Evolutionary conservation across 371 early-diverging fungal genomes (phyloP).

Genomic region (Aphelidium insulamus): DNA sequence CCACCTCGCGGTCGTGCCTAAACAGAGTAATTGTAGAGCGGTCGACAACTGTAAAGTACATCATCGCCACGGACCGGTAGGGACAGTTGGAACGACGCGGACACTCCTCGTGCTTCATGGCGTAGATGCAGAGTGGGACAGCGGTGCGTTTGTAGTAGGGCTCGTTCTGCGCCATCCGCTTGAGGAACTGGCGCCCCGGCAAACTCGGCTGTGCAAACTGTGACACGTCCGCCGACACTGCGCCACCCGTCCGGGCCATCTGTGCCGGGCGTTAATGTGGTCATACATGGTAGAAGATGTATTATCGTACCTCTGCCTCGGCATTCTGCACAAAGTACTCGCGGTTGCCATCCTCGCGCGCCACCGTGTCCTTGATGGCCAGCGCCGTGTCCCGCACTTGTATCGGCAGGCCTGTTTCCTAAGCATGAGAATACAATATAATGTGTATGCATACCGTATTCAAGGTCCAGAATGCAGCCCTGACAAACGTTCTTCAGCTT

Average conservation of each 20-base stretch:
- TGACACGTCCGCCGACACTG: slow-evolving; percentile 23
- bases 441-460: slow-evolving; percentile 34
- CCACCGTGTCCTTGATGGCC: slow-evolving; percentile 43
- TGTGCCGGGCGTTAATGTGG: slow-evolving; percentile 1
- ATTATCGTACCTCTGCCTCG: slow-evolving; percentile 37
- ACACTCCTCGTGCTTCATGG: slow-evolving; percentile 75
- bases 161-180: slow-evolving; percentile 53
- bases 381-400: slow-evolving; percentile 81
- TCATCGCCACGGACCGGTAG: slow-evolving; percentile 12
- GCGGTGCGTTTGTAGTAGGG: slow-evolving; percentile 82
- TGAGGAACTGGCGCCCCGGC: slow-evolving; percentile 54
- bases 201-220: slow-evolving; percentile 40
- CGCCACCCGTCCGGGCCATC: slow-evolving; percentile 8
- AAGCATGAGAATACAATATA: slow-evolving; percentile 1
- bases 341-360: slow-evolving; percentile 62
- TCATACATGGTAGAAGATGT: not conserved
- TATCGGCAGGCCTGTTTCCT: slow-evolving; percentile 41
- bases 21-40: not conserved
- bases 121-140: slow-evolving; percentile 85
- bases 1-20: slow-evolving; percentile 8
- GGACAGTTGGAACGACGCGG: slow-evolving; percentile 80
- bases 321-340: slow-evolving; percentile 67
- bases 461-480: slow-evolving; percentile 83
- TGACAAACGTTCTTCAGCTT: slow-evolving; percentile 95
- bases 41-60: slow-evolving; percentile 12